Evolutionary conservation across 106 monocot genomes (phyloP).

Genomic region (Gastrodia elata): DNA sequence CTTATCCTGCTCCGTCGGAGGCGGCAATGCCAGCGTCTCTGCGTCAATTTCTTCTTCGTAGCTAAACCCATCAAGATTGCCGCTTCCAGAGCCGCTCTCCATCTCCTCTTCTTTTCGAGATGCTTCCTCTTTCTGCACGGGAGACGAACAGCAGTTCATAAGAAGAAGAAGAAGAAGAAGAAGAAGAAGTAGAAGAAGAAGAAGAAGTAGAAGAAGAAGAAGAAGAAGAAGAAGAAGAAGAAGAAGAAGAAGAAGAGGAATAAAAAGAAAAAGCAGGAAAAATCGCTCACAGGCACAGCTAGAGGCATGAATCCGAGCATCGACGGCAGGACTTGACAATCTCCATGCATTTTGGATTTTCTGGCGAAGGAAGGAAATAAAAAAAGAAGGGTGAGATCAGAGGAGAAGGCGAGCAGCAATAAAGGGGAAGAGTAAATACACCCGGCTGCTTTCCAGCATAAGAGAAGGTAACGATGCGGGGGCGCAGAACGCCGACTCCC

Average conservation of each 20-base stretch:
- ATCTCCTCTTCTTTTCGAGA: slow-evolving; percentile 55
- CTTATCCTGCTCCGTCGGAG: slow-evolving; percentile 24
- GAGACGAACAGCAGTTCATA: no score
- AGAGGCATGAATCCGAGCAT: slow-evolving; percentile 38
- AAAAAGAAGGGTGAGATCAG: neutral
- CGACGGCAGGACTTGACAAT: slow-evolving; percentile 34
- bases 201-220: neutral
- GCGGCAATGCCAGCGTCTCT: slow-evolving; percentile 11
- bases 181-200: neutral
- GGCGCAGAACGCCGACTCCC: neutral
- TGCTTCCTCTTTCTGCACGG: slow-evolving; percentile 72
- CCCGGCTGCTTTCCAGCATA: no score
- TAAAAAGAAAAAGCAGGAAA: neutral
- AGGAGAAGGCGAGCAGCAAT: neutral
- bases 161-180: neutral
- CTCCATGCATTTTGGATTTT: slow-evolving; percentile 4
- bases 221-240: neutral
- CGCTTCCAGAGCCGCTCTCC: slow-evolving; percentile 74
- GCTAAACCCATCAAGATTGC: slow-evolving; percentile 60
- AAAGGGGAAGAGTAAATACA: neutral
- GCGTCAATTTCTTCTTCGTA: slow-evolving; percentile 68
- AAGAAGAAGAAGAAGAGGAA: no score
- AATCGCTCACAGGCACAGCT: slow-evolving; percentile 43
- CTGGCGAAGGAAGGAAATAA: neutral
- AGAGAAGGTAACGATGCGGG: neutral